These are phyloP conservation scores for Carpinus fangiana DNA, from an alignment of 306 rosid species.

Conservation along the genomic window DNA sequence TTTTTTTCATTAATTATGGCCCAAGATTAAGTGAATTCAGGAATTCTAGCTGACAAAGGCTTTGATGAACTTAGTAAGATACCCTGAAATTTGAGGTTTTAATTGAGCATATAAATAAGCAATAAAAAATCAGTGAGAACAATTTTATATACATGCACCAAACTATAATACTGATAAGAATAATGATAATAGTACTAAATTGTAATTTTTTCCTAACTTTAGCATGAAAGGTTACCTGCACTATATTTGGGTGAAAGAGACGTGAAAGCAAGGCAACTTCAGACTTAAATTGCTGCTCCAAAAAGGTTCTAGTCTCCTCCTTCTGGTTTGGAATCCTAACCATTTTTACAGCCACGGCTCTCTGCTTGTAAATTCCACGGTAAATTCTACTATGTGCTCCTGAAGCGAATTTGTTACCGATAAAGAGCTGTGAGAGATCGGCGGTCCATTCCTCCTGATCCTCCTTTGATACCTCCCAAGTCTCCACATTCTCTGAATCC, in stretches of 20 bases:
- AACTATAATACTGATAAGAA: neutral
- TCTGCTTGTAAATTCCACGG: slow-evolving; percentile 95
- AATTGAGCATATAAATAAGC: neutral
- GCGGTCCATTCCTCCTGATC: slow-evolving; percentile 97
- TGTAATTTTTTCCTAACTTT: neutral
- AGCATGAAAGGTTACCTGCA: slow-evolving; percentile 57
- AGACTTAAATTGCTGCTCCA: slow-evolving; percentile 88
- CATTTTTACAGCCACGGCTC: slow-evolving; percentile 99
- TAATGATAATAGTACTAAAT: neutral
- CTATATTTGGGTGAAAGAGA: slow-evolving; percentile 91
- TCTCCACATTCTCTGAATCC: slow-evolving; percentile 92
- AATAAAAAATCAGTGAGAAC: neutral
- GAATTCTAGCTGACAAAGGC: neutral
- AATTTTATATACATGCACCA: neutral
- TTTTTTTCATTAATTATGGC: neutral
- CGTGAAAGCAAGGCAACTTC: slow-evolving; percentile 93
- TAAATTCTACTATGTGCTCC: slow-evolving; percentile 94
- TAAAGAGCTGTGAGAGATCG: slow-evolving; percentile 90
- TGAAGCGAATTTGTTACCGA: slow-evolving; percentile 92
- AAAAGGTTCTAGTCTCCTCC: slow-evolving; percentile 65
- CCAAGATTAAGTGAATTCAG: neutral
- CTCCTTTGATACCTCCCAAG: slow-evolving; percentile 88
- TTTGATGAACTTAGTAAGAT: neutral
- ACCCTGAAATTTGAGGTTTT: neutral
- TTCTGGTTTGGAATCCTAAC: slow-evolving; percentile 83